Percentiles rank a stretch among this genome's conserved stretches.
phyloP scores from a whole-genome alignment of 1,284 basidiomycete species.

The Heterobasidion parviporum region DNA sequence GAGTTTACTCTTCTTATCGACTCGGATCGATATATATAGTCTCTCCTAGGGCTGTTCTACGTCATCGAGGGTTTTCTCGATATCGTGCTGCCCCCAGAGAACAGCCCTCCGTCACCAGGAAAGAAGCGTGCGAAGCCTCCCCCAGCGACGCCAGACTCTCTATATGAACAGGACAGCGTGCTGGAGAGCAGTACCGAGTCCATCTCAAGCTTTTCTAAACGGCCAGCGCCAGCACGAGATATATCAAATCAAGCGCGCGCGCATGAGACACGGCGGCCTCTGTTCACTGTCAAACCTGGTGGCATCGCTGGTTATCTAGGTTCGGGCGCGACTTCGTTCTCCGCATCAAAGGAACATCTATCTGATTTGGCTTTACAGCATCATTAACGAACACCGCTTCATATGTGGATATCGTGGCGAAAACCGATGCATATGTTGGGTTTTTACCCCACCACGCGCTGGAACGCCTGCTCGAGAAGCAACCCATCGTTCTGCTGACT shows the following conservation, averaged over 20 bases:
- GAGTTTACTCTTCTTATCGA: conserved; percentile 8
- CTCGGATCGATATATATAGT: not conserved
- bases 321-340: conserved; percentile 21
- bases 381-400: conserved; percentile 88
- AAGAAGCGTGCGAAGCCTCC: conserved; percentile 6
- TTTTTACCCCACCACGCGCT: conserved; percentile 87
- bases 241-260: not conserved
- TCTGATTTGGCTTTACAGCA: conserved; percentile 33
- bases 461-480: conserved; percentile 85
- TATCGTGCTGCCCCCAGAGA: conserved; percentile 66
- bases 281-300: conserved; percentile 96
- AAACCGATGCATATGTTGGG: conserved; percentile 96
- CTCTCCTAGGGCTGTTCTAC: conserved; percentile 77
- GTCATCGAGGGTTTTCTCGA: conserved; percentile 98
- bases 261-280: conserved; percentile 25
- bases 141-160: conserved; percentile 5
- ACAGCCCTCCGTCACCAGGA: conserved; percentile 14
- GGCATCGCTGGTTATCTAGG: conserved; percentile 97
- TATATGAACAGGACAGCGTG: conserved; percentile 6
- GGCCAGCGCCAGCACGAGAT: not conserved
- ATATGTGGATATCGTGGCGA: conserved; percentile 94
- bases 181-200: conserved; percentile 5
- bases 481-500: conserved; percentile 92
- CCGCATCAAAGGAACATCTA: not conserved
- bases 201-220: conserved; percentile 3